Evolutionary conservation across 169 alveolate species (phyloP).

Genomic region (Toxoplasma gondii): DNA sequence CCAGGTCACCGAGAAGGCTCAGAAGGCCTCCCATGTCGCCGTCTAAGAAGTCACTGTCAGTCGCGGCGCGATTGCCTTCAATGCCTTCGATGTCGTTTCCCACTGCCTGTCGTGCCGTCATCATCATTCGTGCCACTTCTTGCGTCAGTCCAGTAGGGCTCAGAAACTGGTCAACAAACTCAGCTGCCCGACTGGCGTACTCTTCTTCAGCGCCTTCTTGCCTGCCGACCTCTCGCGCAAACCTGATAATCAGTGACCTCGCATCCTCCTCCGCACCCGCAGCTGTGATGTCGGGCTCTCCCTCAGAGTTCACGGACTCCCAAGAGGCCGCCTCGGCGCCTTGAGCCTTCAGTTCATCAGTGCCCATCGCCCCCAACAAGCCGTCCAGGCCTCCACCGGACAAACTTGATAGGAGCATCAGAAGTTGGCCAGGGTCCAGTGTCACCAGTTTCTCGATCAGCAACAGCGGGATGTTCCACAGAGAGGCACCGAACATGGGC

Average conservation of each 20-base stretch:
- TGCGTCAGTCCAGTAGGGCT: neutral
- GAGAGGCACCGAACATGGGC: neutral
- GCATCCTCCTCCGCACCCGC: neutral
- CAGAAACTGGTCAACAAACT: slow-evolving; percentile 39
- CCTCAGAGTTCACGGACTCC: neutral
- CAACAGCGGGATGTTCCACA: neutral
- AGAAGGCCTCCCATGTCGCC: neutral
- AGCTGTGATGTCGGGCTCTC: neutral
- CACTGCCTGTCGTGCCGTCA: neutral
- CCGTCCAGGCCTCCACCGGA: neutral
- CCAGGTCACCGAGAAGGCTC: neutral
- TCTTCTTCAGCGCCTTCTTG: slow-evolving; percentile 15
- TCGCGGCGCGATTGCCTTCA: neutral
- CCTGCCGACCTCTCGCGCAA: slow-evolving; percentile 34
- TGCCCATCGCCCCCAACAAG: neutral
- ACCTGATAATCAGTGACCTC: neutral
- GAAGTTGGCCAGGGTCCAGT: neutral
- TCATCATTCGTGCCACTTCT: slow-evolving; percentile 14
- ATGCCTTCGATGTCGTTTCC: neutral
- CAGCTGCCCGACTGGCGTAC: slow-evolving; percentile 35
- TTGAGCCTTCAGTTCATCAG: neutral
- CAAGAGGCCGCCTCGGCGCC: neutral
- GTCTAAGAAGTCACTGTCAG: neutral
- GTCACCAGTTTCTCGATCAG: neutral
- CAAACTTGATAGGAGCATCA: neutral